These are phyloP conservation scores for Diutina siamensis DNA, from an alignment of 1,139 yeast species.

Conservation along the genomic window DNA sequence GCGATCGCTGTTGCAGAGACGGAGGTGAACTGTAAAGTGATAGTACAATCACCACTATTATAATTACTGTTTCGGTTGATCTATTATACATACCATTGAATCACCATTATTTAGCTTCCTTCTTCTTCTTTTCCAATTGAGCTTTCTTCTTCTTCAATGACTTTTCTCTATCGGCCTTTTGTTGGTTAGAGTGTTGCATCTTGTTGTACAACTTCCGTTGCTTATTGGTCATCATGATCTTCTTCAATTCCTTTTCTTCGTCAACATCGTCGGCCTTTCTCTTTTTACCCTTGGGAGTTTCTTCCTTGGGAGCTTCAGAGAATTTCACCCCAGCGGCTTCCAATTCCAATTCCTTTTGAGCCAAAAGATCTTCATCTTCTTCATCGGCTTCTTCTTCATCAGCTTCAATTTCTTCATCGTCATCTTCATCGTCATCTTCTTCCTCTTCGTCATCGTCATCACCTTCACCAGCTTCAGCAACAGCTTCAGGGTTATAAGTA, in stretches of 20 bases:
- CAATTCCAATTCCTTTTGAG: conserved; percentile 77
- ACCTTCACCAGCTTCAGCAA: conserved; percentile 16
- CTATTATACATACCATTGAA: neutral
- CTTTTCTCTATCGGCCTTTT: conserved; percentile 72
- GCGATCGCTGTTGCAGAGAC: no score
- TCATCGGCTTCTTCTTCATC: conserved; percentile 27
- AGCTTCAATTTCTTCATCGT: conserved; percentile 29
- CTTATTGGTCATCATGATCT: conserved; percentile 96
- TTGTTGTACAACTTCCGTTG: conserved; percentile 89
- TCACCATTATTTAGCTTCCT: conserved; percentile 14
- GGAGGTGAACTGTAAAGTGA: no score
- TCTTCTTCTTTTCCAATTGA: conserved; percentile 56
- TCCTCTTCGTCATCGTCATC: conserved; percentile 19
- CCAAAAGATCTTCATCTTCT: conserved; percentile 48
- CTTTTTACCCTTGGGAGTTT: conserved; percentile 18
- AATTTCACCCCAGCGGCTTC: conserved; percentile 82
- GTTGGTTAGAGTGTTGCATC: conserved; percentile 87
- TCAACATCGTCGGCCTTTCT: conserved; percentile 33
- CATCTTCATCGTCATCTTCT: conserved; percentile 18
- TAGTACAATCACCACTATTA: no score
- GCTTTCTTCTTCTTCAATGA: conserved; percentile 69
- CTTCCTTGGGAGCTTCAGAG: conserved; percentile 34
- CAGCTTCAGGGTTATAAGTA: conserved; percentile 73
- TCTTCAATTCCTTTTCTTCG: conserved; percentile 79
- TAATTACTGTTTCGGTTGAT: no score